Evolutionary conservation across 179 eudicot species (phyloP).

Genomic region (Drosera spatulata): DNA sequence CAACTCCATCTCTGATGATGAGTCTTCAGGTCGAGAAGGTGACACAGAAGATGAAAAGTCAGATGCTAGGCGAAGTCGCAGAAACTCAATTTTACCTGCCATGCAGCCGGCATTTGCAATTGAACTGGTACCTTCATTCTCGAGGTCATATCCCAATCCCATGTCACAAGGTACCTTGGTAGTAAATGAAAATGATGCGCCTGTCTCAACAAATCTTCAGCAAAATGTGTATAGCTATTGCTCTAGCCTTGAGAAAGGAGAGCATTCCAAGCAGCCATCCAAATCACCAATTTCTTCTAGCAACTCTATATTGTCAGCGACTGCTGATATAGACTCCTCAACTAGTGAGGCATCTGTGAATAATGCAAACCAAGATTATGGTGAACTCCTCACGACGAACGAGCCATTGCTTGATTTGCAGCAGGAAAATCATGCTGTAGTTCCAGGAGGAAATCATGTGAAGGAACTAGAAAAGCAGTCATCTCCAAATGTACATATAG

Average conservation of each 20-base stretch:
- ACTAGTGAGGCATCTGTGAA: not conserved
- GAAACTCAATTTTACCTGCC: constrained; percentile 5
- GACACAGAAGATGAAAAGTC: not conserved
- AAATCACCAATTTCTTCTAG: not conserved
- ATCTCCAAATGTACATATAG: not conserved
- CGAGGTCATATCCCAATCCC: constrained; percentile 28
- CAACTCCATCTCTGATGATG: not conserved
- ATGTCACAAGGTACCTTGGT: constrained; percentile 27
- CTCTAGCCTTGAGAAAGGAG: not conserved
- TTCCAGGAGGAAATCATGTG: not conserved
- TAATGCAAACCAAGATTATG: not conserved
- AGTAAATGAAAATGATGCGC: constrained; percentile 9
- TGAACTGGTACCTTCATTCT: constrained; percentile 16
- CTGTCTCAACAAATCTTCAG: constrained; percentile 5
- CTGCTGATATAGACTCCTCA: not conserved
- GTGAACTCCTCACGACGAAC: not conserved
- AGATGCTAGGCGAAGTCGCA: constrained; percentile 5
- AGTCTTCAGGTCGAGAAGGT: constrained; percentile 5
- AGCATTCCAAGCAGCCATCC: not conserved
- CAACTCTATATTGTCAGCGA: not conserved
- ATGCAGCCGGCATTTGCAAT: constrained; percentile 9
- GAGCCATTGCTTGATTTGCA: not conserved
- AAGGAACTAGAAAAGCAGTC: not conserved
- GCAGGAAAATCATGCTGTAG: not conserved
- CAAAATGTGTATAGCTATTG: not conserved